Evolutionary conservation across 768 basidiomycete genomes (phyloP).

Genomic region (Tremella fuciformis): DNA sequence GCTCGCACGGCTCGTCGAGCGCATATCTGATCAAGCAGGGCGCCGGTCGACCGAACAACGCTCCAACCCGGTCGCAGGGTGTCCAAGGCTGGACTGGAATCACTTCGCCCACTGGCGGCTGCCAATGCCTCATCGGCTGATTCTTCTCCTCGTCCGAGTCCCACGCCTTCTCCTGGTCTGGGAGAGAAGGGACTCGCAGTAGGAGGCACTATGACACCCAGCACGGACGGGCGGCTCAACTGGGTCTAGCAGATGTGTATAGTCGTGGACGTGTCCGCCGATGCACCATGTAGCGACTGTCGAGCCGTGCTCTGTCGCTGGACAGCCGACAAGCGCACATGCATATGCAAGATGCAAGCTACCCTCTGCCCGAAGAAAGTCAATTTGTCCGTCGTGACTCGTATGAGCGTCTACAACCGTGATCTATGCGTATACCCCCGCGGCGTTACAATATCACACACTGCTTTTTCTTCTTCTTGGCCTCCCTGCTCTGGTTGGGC

Average conservation of each 20-base stretch:
- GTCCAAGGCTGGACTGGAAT: constrained; percentile 86
- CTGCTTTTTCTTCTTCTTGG: constrained; percentile 50
- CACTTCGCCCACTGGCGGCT: constrained; percentile 25
- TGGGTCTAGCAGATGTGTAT: constrained; percentile 20
- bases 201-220: constrained; percentile 24
- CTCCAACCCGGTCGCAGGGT: constrained; percentile 84
- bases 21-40: constrained; percentile 47
- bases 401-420: background rate
- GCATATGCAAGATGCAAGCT: no score
- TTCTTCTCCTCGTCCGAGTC: constrained; percentile 9
- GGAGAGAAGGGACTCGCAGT: constrained; percentile 5
- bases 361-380: no score
- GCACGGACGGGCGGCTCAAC: constrained; percentile 24
- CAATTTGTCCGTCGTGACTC: no score
- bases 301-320: no score
- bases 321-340: no score
- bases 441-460: constrained; percentile 52
- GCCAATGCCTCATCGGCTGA: constrained; percentile 6
- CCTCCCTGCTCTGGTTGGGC: constrained; percentile 28
- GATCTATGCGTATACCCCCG: background rate
- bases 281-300: no score
- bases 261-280: no score
- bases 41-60: constrained; percentile 82
- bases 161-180: constrained; percentile 12
- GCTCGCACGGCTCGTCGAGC: background rate